Percentiles rank a stretch among this genome's conserved stretches.
Evolutionary conservation across 306 rosid genomes (phyloP).

Genomic region (Adenanthera pavonina): DNA sequence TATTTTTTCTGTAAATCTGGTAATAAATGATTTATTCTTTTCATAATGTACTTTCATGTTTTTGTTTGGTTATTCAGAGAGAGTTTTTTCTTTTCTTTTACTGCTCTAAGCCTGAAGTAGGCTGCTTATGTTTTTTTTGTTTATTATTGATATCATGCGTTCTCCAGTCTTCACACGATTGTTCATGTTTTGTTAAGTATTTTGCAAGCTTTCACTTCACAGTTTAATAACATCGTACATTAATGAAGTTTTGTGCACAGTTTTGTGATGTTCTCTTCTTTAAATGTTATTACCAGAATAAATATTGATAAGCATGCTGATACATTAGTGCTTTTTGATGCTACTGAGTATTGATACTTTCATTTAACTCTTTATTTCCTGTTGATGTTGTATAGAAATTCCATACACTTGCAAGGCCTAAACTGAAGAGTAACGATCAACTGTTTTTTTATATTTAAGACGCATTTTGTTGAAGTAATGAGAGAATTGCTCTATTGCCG

Average conservation of each 20-base stretch:
- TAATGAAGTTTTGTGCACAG: not conserved
- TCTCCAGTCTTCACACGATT: not conserved
- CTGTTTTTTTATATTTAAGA: conserved; percentile 19
- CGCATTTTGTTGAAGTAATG: conserved; percentile 35
- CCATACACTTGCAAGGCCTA: conserved; percentile 12
- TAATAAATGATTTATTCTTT: not conserved
- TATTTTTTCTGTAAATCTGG: not conserved
- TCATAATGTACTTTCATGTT: not conserved
- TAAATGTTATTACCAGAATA: not conserved
- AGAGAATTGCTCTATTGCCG: conserved; percentile 33
- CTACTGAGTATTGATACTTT: not conserved
- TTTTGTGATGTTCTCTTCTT: not conserved
- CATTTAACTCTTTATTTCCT: conserved; percentile 5
- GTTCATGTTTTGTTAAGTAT: not conserved
- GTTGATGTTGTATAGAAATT: conserved; percentile 15
- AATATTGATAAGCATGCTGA: conserved; percentile 20
- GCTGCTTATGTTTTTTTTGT: not conserved
- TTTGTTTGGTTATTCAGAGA: not conserved
- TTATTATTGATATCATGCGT: not conserved
- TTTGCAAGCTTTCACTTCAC: not conserved
- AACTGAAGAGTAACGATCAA: not conserved
- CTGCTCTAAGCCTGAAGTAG: not conserved
- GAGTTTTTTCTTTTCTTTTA: not conserved
- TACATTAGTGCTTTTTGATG: not conserved
- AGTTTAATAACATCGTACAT: not conserved